These are phyloP conservation scores for Alternaria atra DNA, from an alignment of 2,329 filamentous ascomycete species.

Conservation along the genomic window DNA sequence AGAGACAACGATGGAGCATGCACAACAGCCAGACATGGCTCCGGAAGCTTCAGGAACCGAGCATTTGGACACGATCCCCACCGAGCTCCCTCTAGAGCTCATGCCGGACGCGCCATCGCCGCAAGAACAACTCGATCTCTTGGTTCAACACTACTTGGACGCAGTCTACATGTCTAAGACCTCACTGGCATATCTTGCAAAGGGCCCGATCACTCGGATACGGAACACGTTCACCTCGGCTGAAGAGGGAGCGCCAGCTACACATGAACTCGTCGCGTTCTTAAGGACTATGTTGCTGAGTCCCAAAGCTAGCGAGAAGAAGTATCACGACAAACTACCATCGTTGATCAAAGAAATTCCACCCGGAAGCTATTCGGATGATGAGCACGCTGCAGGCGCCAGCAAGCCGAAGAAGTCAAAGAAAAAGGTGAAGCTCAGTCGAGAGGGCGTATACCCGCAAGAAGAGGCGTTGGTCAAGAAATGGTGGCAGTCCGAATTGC, in stretches of 20 bases:
- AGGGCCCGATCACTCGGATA: constrained; percentile 79
- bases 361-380: constrained; percentile 53
- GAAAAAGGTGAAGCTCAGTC: constrained; percentile 66
- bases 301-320: constrained; percentile 76
- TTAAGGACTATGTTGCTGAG: constrained; percentile 74
- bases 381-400: constrained; percentile 49
- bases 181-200: constrained; percentile 83
- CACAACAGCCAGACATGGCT: constrained; percentile 1
- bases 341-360: constrained; percentile 68
- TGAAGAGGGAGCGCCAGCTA: constrained; percentile 67
- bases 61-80: background rate
- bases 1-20: constrained; percentile 14
- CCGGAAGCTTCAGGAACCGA: constrained; percentile 8
- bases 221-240: constrained; percentile 74
- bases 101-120: constrained; percentile 25
- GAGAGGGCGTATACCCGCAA: constrained; percentile 71
- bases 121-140: constrained; percentile 62
- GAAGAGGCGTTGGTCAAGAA: constrained; percentile 71
- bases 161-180: constrained; percentile 66
- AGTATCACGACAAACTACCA: constrained; percentile 77
- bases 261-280: constrained; percentile 72
- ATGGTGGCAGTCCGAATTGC: constrained; percentile 71
- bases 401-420: constrained; percentile 51
- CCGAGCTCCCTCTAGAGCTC: constrained; percentile 15
- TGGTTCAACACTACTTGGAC: constrained; percentile 53